Conservation (phyloP, 1,139 yeast species). For the Sugiyamaella novakii region DNA sequence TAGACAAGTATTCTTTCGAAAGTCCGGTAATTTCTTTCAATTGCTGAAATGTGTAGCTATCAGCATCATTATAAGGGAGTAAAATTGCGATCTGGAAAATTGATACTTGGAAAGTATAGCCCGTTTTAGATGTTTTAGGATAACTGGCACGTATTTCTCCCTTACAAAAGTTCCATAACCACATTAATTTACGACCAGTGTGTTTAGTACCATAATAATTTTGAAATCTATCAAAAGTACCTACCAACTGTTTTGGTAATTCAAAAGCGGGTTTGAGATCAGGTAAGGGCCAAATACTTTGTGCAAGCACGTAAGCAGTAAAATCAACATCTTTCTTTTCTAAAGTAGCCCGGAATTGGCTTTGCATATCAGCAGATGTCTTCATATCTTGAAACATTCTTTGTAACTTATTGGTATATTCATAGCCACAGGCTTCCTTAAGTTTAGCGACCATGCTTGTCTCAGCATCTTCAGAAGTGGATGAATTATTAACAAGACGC, state of each 20-base stretch:
- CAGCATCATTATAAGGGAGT: conserved; percentile 70
- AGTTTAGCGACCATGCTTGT: conserved; percentile 81
- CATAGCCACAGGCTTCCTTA: conserved; percentile 88
- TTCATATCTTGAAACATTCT: conserved; percentile 96
- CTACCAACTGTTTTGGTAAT: conserved; percentile 63
- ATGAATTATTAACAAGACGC: conserved; percentile 81
- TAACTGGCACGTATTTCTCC: conserved; percentile 92
- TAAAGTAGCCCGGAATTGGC: conserved; percentile 54
- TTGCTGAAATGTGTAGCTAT: conserved; percentile 60
- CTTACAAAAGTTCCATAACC: conserved; percentile 96
- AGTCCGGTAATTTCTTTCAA: conserved; percentile 70
- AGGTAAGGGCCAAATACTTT: conserved; percentile 87
- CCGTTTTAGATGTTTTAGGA: conserved; percentile 66
- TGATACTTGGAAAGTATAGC: conserved; percentile 85
- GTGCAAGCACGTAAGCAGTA: conserved; percentile 78
- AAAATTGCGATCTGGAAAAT: conserved; percentile 85
- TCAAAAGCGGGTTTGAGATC: conserved; percentile 52
- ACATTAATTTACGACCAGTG: conserved; percentile 83
- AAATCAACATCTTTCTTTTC: conserved; percentile 50
- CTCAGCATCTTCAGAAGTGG: conserved; percentile 83
- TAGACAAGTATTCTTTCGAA: conserved; percentile 64
- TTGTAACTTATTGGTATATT: conserved; percentile 90
- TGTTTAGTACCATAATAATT: conserved; percentile 74
- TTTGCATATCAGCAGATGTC: conserved; percentile 77
- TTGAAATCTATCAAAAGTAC: conserved; percentile 67